Evolutionary conservation across 306 rosid genomes (phyloP).

Genomic region (Elaeagnus macrophylla): DNA sequence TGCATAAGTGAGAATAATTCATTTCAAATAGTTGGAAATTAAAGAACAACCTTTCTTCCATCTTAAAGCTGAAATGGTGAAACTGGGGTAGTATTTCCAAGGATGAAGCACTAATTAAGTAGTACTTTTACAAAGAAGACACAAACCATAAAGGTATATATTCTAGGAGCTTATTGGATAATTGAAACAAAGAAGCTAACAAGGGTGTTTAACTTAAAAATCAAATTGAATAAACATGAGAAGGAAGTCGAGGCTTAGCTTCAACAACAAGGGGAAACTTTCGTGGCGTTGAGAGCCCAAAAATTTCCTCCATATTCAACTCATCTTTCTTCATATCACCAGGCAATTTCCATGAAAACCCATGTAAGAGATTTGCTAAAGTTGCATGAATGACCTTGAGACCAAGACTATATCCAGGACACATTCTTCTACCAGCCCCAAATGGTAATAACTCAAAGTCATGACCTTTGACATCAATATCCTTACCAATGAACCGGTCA

Average conservation of each 20-base stretch:
- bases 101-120: too few species aligned
- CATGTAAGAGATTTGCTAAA: slow-evolving; percentile 74
- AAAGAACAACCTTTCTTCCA: too few species aligned
- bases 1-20: too few species aligned
- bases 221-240: slow-evolving; percentile 36
- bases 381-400: slow-evolving; percentile 65
- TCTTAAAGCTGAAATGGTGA: too few species aligned
- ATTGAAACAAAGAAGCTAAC: too few species aligned
- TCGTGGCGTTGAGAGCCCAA: slow-evolving; percentile 57
- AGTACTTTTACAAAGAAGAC: too few species aligned
- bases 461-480: slow-evolving; percentile 60
- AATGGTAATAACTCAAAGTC: slow-evolving; percentile 71
- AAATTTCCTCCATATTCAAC: slow-evolving; percentile 61
- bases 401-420: slow-evolving; percentile 77
- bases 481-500: slow-evolving; percentile 48
- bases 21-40: too few species aligned
- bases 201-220: too few species aligned
- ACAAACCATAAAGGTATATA: too few species aligned
- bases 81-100: too few species aligned
- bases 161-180: too few species aligned
- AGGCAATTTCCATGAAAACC: slow-evolving; percentile 63
- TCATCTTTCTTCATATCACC: slow-evolving; percentile 32
- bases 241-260: slow-evolving; percentile 52
- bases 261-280: slow-evolving; percentile 39
- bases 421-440: slow-evolving; percentile 85